These are phyloP conservation scores for Alternaria alternata DNA, from an alignment of 2,329 filamentous ascomycete genomes.

Conservation along the genomic window DNA sequence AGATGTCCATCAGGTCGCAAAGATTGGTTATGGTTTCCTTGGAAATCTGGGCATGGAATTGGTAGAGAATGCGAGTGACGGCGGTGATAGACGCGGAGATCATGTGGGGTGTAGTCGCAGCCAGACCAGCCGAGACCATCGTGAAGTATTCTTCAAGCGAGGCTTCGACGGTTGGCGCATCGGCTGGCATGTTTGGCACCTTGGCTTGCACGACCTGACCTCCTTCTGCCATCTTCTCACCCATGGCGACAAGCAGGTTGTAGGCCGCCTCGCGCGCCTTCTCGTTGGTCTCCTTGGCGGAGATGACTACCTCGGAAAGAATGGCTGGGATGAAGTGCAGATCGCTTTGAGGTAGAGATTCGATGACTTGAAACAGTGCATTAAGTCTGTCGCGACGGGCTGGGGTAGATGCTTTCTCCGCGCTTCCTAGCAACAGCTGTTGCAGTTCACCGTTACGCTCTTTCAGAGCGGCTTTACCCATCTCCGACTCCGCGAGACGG, in stretches of 20 bases:
- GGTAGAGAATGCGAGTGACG: slow-evolving; percentile 89
- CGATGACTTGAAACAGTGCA: slow-evolving; percentile 81
- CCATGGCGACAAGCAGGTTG: slow-evolving; percentile 87
- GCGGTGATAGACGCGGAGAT: slow-evolving; percentile 97
- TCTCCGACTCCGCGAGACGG: slow-evolving; percentile 81
- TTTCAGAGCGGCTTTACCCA: slow-evolving; percentile 76
- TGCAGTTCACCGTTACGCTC: slow-evolving; percentile 83
- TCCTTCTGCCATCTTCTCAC: slow-evolving; percentile 78
- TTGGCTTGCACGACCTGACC: slow-evolving; percentile 84
- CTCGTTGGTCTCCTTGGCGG: slow-evolving; percentile 97
- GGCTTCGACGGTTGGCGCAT: slow-evolving; percentile 79
- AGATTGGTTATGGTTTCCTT: slow-evolving; percentile 79
- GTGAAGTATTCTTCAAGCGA: slow-evolving; percentile 96
- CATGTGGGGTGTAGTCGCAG: slow-evolving; percentile 94
- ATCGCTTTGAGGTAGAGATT: slow-evolving; percentile 76
- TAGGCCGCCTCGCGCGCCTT: slow-evolving; percentile 90
- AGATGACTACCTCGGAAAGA: slow-evolving; percentile 92
- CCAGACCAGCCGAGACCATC: slow-evolving; percentile 96
- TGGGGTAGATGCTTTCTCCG: slow-evolving; percentile 85
- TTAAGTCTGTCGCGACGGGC: slow-evolving; percentile 85
- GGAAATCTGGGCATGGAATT: slow-evolving; percentile 78
- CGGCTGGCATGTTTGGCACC: slow-evolving; percentile 83
- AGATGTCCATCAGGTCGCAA: slow-evolving; percentile 94
- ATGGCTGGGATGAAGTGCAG: slow-evolving; percentile 94
- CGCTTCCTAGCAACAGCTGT: slow-evolving; percentile 77